Percentiles rank a stretch among this genome's conserved stretches.
Conservation (phyloP, 2,329 filamentous ascomycete species). For the Verticillium zaregamsianum region DNA sequence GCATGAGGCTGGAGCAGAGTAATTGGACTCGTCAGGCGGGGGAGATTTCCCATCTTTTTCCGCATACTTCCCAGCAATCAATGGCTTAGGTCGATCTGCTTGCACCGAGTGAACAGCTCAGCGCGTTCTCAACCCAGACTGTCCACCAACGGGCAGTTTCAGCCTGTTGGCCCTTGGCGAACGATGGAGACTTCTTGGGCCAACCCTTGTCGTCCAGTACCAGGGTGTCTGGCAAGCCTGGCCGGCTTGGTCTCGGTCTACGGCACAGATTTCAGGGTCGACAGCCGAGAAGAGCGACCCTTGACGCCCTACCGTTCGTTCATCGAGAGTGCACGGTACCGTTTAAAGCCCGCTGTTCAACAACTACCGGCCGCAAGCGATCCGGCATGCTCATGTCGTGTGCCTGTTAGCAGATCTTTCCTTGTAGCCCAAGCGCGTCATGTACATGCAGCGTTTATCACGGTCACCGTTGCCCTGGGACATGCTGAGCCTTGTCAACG, state of each 20-base stretch:
- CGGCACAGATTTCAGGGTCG: background rate
- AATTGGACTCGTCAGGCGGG: no score
- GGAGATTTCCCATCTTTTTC: no score
- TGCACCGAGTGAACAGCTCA: no score
- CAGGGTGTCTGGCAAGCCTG: background rate
- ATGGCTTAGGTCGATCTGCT: no score
- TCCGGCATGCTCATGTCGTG: no score
- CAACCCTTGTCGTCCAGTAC: background rate
- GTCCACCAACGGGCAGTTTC: background rate
- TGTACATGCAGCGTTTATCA: background rate
- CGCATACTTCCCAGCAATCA: no score
- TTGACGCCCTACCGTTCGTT: background rate
- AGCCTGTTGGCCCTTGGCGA: background rate
- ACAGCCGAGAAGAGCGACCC: background rate
- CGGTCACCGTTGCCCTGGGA: background rate
- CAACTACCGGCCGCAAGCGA: background rate
- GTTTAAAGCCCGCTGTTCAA: background rate
- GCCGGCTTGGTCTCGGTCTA: background rate
- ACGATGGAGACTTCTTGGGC: background rate
- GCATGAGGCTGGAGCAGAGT: no score
- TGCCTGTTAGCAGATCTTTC: no score
- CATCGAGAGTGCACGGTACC: background rate
- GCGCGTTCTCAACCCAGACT: no score
- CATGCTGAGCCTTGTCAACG: background rate
- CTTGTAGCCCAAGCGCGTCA: background rate